Base-by-base conservation (phyloP, 768 basidiomycete species). In the Sporobolomyces roseus region DNA sequence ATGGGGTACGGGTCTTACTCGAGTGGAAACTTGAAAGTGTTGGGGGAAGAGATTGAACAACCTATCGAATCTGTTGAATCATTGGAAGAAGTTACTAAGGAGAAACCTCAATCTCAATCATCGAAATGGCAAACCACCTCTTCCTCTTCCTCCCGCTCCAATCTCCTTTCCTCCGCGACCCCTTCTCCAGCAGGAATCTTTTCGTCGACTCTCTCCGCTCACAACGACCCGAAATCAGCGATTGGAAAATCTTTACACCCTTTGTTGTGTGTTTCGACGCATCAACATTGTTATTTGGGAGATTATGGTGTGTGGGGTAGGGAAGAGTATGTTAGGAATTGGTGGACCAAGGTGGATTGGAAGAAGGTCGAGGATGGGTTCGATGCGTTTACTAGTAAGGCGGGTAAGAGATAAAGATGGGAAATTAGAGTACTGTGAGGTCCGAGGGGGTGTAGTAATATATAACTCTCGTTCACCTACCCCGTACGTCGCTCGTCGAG, bases 281-380 rank as follows among this genome's bases (percentile, higher is more conserved):
- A 91, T 73, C 90, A 92, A 78, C 91, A 91, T 73, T 87, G 88
- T 32, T 94, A 91, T 90, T 82, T 94, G 75, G 82, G 82, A 55
- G 87, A 88, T 27, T 91, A 88, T 72, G 91, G 91, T 7, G 84
- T 94, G 7, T 92, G 90, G 89, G 91, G 92, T 30, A 89, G 90
- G 79, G 90, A 93, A 77, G 83, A 83, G 74, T 94, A 91, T 83
- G 77, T 93, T 76, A 84, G 83, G 74, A 83, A 86, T 76, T 91
- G 93, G 79, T 94, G 91, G 90, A 82, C 81, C 14, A 88, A 87
- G 27, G 78, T 93, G 61, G 83, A 94, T 77, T 94, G 91, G 91
- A 74, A 79, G 45, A 85, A 83, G 75, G 84, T 88, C 68, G 76
- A 72, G 59, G 53, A 62, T 49, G 60, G 60, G 50, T 74, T 63